These are phyloP conservation scores for Fusarium sp. DNA, from an alignment of 2,329 filamentous ascomycete species.

Conservation along the genomic window DNA sequence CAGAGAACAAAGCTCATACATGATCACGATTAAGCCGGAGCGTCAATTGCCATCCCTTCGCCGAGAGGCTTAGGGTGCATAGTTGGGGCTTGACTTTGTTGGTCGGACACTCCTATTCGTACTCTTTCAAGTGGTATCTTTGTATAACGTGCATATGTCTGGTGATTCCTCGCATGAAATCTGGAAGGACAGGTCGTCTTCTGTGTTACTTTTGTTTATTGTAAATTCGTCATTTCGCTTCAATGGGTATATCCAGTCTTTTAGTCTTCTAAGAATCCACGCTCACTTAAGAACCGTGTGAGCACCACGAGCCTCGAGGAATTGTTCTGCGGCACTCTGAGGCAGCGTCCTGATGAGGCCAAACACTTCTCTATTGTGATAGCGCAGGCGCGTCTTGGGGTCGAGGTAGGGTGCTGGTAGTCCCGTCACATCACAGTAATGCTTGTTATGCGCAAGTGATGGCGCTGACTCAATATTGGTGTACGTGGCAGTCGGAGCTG, in stretches of 20 bases:
- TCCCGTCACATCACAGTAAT: conserved; percentile 97
- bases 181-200: not conserved
- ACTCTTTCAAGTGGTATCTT: conserved; percentile 22
- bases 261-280: not conserved
- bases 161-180: conserved; percentile 17
- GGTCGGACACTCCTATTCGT: conserved; percentile 74
- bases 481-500: conserved; percentile 84
- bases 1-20: conserved; percentile 74
- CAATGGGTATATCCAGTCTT: conserved; percentile 8
- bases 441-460: conserved; percentile 85
- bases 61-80: conserved; percentile 87
- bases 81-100: conserved; percentile 97
- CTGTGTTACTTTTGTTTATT: not conserved
- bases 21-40: conserved; percentile 99
- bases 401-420: conserved; percentile 93
- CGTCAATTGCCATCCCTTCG: conserved; percentile 85
- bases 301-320: conserved; percentile 89
- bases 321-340: conserved; percentile 88
- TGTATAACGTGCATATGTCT: conserved; percentile 15
- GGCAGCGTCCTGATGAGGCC: conserved; percentile 83
- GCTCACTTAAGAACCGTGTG: conserved; percentile 91
- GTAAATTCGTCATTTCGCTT: conserved; percentile 15
- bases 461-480: conserved; percentile 97
- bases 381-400: conserved; percentile 93
- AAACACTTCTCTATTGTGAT: conserved; percentile 95